Evolutionary conservation across 208 protist genomes (phyloP).

Genomic region (Wallacemonas rigidus): DNA sequence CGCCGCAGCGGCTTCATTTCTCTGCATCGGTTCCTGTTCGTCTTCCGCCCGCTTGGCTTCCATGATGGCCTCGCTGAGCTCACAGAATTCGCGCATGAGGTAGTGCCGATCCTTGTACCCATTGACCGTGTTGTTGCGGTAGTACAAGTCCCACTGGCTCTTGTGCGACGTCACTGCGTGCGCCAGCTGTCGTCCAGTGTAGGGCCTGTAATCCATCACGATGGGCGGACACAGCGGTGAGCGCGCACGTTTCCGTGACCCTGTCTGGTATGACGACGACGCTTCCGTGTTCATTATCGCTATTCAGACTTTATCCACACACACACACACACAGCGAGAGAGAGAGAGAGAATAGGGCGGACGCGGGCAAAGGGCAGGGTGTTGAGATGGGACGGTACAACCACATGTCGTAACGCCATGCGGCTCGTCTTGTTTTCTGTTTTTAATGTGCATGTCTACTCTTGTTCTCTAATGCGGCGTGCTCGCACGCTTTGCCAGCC

Average conservation of each 20-base stretch:
- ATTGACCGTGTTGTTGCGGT: conserved; percentile 89
- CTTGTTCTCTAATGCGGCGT: too few relatives aligned
- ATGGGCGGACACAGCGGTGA: conserved; percentile 57
- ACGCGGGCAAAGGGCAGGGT: neutral
- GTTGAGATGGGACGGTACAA: neutral
- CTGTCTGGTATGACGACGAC: neutral
- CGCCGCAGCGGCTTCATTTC: neutral
- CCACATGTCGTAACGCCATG: too few relatives aligned
- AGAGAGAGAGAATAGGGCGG: conserved; percentile 6
- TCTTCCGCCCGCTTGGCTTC: neutral
- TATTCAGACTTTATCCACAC: neutral
- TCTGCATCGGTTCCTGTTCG: neutral
- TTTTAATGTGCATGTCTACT: too few relatives aligned
- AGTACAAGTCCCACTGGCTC: conserved; percentile 86
- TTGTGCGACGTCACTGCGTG: conserved; percentile 35
- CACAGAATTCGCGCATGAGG: conserved; percentile 81
- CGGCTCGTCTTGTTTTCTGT: too few relatives aligned
- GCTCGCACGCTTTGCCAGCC: too few relatives aligned
- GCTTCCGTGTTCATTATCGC: conserved; percentile 4
- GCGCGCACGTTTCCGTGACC: conserved; percentile 27
- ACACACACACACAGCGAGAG: neutral
- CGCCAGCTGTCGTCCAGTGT: conserved; percentile 59
- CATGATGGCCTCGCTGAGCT: conserved; percentile 61
- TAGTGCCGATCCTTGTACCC: conserved; percentile 92
- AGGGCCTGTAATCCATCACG: conserved; percentile 79